Evolutionary conservation across 371 early-diverging fungal species (phyloP), one percentile per base, ranked within the genome.

Genomic region (Neoconidiobolus thromboides): DNA sequence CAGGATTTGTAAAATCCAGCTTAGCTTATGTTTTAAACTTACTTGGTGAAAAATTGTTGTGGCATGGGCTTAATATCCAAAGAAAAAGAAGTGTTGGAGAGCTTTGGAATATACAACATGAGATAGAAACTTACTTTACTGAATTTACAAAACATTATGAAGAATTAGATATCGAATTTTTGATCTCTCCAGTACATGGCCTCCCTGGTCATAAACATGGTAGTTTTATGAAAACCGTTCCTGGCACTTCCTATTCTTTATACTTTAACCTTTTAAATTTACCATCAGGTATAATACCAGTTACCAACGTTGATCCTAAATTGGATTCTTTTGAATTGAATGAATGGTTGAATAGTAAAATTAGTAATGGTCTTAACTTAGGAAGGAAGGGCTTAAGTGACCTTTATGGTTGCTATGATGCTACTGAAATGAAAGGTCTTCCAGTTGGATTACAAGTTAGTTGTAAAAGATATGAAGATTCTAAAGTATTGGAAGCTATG

Each of bases 381-480:
- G 43, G 51, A 10, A 49, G 14, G 12, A 15, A 38, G 50, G 7
- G 38, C 48, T 26, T 50, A 5, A 4, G 26, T 14, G 49, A 49
- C 26, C 14, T 50, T 14, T 49, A 41, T 36, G 2, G 9, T 12
- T 40, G 3, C 39, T 60, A 60, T 42, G 48, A 60, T 39, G 39
- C 40, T 6, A 44, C 49, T 10, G 38, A 15, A 5, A 49, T 60
- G 26, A n/a, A n/a, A 43, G 51, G 51, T 5, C 15, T 50, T 7
- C 51, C 60, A 10, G 40, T 60, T 43, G 60, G 51, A 12, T 15
- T 60, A 2, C 60, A 60, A 53, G 51, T 60, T n/a, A 38, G 36
- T 14, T 37, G 50, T 15, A 42, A 43, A 15, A 6, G 43, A 42
- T 60, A 38, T 41, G 42, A 48, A 42, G 60, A 60, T 2, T 49